Conservation (phyloP, 2,329 filamentous ascomycete species). For the Alternaria sp. region DNA sequence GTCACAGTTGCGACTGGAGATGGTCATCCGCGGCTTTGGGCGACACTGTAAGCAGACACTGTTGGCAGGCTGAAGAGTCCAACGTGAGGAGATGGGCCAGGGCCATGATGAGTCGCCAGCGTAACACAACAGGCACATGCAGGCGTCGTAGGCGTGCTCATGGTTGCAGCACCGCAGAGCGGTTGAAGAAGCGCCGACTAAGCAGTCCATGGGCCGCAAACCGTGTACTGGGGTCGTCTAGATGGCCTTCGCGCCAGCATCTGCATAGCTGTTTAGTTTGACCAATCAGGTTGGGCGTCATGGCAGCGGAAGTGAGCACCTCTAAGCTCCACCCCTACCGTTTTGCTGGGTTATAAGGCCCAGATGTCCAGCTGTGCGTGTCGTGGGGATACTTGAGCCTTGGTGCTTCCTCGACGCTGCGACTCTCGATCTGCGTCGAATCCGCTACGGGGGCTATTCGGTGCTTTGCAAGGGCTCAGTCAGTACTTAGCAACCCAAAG, state of each 20-base stretch:
- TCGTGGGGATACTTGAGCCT: constrained; percentile 9
- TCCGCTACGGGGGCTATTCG: not conserved
- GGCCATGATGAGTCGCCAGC: not conserved
- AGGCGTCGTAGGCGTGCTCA: constrained; percentile 8
- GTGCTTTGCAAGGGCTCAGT: not conserved
- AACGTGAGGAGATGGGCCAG: not conserved
- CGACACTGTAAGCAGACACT: not conserved
- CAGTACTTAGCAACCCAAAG: not conserved
- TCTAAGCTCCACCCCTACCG: not conserved
- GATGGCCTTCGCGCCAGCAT: constrained; percentile 22
- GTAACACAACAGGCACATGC: constrained; percentile 9
- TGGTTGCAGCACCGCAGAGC: constrained; percentile 4
- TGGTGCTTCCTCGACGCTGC: not conserved
- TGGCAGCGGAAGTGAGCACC: constrained; percentile 22
- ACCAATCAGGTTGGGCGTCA: constrained; percentile 16
- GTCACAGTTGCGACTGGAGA: not conserved
- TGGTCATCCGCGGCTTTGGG: not conserved
- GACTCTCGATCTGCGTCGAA: not conserved
- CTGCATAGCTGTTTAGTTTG: constrained; percentile 12
- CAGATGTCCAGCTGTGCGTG: constrained; percentile 23
- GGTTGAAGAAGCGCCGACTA: too few relatives aligned
- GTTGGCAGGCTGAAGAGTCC: not conserved
- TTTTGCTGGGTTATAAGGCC: constrained; percentile 23
- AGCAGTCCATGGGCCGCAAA: too few relatives aligned
- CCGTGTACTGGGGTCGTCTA: constrained; percentile 17